Evolutionary conservation across 176 grass and related monocot species (phyloP).

Genomic region (Oryza meridionalis): DNA sequence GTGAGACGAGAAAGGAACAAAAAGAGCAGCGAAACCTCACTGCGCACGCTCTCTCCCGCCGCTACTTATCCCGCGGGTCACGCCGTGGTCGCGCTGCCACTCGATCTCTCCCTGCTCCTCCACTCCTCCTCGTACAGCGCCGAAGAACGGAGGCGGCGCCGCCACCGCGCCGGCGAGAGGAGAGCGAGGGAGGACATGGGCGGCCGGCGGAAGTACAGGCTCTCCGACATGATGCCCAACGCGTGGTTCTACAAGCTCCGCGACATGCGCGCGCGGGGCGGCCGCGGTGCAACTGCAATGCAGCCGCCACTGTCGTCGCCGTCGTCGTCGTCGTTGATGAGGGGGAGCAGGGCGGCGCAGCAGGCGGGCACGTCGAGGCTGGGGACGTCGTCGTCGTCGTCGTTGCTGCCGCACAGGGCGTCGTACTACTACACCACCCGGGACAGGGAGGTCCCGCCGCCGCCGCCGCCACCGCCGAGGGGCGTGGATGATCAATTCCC

Average conservation of each 20-base stretch:
- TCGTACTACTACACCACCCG: conserved; percentile 75
- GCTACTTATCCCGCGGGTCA: conserved; percentile 39
- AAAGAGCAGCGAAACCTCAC: not conserved
- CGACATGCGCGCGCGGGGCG: conserved; percentile 52
- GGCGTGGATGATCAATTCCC: conserved; percentile 28
- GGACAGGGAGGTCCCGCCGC: conserved; percentile 31
- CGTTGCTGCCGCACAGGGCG: conserved; percentile 50
- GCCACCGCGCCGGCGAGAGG: not conserved
- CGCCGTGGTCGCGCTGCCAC: not conserved
- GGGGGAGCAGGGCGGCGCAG: not conserved
- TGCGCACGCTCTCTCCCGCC: conserved; percentile 23
- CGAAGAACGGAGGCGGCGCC: not conserved
- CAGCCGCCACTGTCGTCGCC: not conserved
- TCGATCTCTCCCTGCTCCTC: conserved; percentile 20
- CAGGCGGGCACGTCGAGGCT: conserved; percentile 5
- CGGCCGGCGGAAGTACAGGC: conserved; percentile 65
- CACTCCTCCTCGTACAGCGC: conserved; percentile 34
- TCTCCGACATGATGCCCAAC: conserved; percentile 92
- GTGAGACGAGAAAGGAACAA: conserved; percentile 14
- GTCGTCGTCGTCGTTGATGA: not conserved
- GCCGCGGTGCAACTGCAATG: conserved; percentile 21
- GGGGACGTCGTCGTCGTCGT: not conserved
- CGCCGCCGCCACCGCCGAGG: conserved; percentile 12
- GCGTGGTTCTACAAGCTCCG: conserved; percentile 95
- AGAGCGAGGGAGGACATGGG: conserved; percentile 52